phyloP scores from a whole-genome alignment of 163 green algal species.

The Scenedesmus sp. region DNA sequence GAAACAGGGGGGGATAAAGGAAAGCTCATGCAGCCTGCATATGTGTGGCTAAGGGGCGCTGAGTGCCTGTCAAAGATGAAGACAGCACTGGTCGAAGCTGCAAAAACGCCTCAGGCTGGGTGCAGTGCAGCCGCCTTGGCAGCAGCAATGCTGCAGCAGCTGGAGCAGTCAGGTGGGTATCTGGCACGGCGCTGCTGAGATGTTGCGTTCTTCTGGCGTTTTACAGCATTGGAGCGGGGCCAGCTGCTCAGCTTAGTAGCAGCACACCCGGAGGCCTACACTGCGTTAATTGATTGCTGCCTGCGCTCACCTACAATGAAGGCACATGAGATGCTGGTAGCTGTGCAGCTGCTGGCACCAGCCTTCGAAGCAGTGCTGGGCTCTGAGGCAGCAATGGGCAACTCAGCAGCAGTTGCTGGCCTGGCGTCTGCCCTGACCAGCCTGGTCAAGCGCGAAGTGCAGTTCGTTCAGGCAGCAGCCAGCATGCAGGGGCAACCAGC shows the following conservation, averaged over 20 bases:
- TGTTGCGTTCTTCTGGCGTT: not conserved
- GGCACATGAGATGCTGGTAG: not conserved
- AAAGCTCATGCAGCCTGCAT: too few species aligned
- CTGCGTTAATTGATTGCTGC: not conserved
- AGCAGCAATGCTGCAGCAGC: constrained; percentile 4
- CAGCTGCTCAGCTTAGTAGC: not conserved
- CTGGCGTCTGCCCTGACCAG: not conserved
- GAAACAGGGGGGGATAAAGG: not conserved
- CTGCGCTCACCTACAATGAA: not conserved
- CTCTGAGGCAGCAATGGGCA: not conserved
- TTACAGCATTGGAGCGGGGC: not conserved
- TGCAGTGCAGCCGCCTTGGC: not conserved
- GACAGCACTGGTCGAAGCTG: not conserved
- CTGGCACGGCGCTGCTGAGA: not conserved
- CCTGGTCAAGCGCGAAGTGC: not conserved
- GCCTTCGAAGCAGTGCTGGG: not conserved
- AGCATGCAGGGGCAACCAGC: not conserved
- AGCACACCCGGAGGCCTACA: not conserved
- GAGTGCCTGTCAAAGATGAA: not conserved
- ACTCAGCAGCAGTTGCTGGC: constrained; percentile 6
- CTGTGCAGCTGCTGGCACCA: not conserved
- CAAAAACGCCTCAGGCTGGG: not conserved
- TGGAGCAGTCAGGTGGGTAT: not conserved
- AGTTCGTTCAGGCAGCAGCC: not conserved
- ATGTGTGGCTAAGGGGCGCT: not conserved